These are phyloP conservation scores for Globisporangium parvum DNA, from an alignment of 352 stramenopile genomes.

Conservation along the genomic window DNA sequence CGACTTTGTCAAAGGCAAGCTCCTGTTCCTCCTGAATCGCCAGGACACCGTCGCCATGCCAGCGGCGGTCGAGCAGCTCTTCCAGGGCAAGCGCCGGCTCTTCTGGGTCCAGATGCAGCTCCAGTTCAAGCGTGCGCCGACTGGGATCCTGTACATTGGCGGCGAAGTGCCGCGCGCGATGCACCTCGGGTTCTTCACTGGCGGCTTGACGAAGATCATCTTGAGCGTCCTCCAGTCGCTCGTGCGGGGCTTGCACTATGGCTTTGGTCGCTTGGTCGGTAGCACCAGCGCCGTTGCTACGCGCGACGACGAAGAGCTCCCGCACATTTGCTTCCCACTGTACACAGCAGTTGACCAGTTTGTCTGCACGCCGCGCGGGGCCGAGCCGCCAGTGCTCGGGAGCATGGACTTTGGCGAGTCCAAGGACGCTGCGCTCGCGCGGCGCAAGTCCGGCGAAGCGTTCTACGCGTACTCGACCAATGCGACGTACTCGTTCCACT, in stretches of 20 bases:
- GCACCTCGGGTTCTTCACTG: constrained; percentile 51
- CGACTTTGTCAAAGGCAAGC: constrained; percentile 60
- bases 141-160: constrained; percentile 56
- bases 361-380: constrained; percentile 31
- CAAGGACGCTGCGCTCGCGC: constrained; percentile 22
- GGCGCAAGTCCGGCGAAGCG: constrained; percentile 25
- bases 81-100: constrained; percentile 36
- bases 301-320: constrained; percentile 39
- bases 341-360: constrained; percentile 68
- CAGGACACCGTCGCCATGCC: constrained; percentile 17
- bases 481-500: constrained; percentile 69
- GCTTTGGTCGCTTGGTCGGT: constrained; percentile 32
- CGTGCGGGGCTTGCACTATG: constrained; percentile 46
- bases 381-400: constrained; percentile 29
- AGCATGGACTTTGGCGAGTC: constrained; percentile 50
- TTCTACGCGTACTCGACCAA: constrained; percentile 52
- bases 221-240: constrained; percentile 48
- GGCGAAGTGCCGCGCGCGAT: constrained; percentile 50
- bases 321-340: constrained; percentile 62
- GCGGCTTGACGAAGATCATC: constrained; percentile 42
- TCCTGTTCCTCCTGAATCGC: constrained; percentile 61
- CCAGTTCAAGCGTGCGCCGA: constrained; percentile 54
- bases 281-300: constrained; percentile 11
- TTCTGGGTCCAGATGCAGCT: constrained; percentile 70
- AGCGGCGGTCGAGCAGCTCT: constrained; percentile 14